Evolutionary conservation across 345 rosid species (phyloP), one percentile per base, ranked within the genome.

Genomic region (Syzygium oleosum): DNA sequence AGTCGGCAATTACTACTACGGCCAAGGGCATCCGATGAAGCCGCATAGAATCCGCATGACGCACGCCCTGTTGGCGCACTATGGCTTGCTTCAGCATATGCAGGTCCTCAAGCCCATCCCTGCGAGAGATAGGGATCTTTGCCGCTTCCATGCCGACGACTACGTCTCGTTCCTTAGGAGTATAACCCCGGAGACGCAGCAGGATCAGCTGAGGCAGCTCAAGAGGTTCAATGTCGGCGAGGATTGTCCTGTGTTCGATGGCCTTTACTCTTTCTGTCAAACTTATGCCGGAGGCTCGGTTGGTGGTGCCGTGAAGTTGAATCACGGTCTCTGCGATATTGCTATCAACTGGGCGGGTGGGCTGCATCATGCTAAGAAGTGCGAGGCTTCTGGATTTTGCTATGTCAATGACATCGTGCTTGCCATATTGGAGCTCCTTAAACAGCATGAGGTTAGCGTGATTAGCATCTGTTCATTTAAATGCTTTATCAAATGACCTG

Each of bases 291-390:
- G 96, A 52, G 96, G 96, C 51, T 94, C 96, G 6, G 93, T 94
- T 87, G 94, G 94, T 59, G 94, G 96, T 16, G 93, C 96, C 23
- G 96, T 93, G 55, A 94, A 93, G 90, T 88, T 94, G 87, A 94
- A 94, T 85, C 94, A 93, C 34, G 93, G 92, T 79, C 90, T 90
- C 9, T 92, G 95, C 77, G 96, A 94, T 88, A 93, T 94, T 87
- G 96, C 96, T 83, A 86, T 94, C 84, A 94, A 94, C 78, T 94
- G 96, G 96, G 93, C 96, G 27, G 96, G 96, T 34, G 96, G 96
- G 56, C 92, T 94, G 88, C 96, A 93, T 86, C 96, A 94, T 89
- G 96, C 96, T 68, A 94, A 94, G 91, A 94, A 93, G 91, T 93
- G 94, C 68, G 96, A 93, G 90, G 96, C 96, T 88, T 94, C 96